phyloP scores from a whole-genome alignment of 2,329 filamentous ascomycete species.

The Penicillium sp. region DNA sequence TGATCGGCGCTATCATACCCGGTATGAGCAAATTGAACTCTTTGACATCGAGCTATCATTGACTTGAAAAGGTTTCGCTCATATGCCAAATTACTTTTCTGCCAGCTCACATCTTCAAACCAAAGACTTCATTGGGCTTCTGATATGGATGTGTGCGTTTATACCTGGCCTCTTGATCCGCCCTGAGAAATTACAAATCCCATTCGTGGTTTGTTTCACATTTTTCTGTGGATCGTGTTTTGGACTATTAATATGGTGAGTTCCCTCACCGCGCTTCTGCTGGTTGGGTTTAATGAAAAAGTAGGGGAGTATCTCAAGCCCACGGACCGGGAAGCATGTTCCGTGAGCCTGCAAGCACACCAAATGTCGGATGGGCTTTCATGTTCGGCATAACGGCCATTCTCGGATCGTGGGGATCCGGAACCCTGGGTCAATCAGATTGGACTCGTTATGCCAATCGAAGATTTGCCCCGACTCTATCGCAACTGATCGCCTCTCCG shows the following conservation, averaged over 20 bases:
- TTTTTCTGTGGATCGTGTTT: neutral
- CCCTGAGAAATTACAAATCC: neutral
- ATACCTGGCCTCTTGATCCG: neutral
- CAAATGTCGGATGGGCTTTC: slow-evolving; percentile 3
- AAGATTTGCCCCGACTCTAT: slow-evolving; percentile 25
- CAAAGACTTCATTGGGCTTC: slow-evolving; percentile 26
- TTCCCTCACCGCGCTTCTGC: neutral
- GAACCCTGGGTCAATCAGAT: slow-evolving; percentile 25
- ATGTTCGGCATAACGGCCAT: slow-evolving; percentile 28
- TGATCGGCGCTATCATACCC: neutral
- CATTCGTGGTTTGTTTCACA: neutral
- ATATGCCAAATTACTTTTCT: slow-evolving; percentile 25
- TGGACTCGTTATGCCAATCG: slow-evolving; percentile 29
- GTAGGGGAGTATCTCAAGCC: neutral
- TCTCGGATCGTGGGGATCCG: slow-evolving; percentile 24
- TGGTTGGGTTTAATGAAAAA: neutral
- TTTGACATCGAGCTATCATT: neutral
- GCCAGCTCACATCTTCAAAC: slow-evolving; percentile 22
- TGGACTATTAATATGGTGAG: neutral
- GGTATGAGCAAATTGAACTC: neutral
- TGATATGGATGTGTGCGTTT: slow-evolving; percentile 22
- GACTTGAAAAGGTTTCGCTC: slow-evolving; percentile 4
- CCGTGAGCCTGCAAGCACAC: neutral
- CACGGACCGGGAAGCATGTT: neutral
- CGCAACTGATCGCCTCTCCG: slow-evolving; percentile 7